A percentile compares a stretch with the other conserved stretches of the same genome.
Conservation (phyloP, 2,329 filamentous ascomycete genomes). For the Emmonsia crescens region DNA sequence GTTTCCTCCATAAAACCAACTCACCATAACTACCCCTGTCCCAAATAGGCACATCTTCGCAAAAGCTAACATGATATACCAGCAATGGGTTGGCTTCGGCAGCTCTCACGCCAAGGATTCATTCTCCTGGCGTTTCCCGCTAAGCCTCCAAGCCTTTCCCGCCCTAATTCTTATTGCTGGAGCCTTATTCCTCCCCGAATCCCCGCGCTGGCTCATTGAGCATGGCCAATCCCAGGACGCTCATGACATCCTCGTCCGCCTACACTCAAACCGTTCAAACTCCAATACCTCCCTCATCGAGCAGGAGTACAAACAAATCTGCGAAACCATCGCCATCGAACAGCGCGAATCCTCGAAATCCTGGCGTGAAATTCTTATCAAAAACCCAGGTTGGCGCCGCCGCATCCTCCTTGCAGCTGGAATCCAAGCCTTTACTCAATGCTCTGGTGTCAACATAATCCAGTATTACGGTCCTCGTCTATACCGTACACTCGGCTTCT, state of each 20-base stretch:
- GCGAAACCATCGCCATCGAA: slow-evolving; percentile 30
- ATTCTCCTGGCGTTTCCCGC: slow-evolving; percentile 28
- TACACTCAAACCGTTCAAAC: slow-evolving; percentile 21
- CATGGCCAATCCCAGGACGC: slow-evolving; percentile 27
- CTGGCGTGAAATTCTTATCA: slow-evolving; percentile 34
- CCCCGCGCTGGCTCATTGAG: slow-evolving; percentile 28
- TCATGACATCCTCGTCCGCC: slow-evolving; percentile 21
- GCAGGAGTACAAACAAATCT: slow-evolving; percentile 33
- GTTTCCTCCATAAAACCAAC: neutral
- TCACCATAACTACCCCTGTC: neutral
- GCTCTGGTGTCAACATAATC: slow-evolving; percentile 40
- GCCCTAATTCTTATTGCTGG: slow-evolving; percentile 27
- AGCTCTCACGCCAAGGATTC: slow-evolving; percentile 28
- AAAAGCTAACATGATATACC: neutral
- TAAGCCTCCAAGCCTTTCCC: slow-evolving; percentile 31
- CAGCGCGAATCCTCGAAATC: slow-evolving; percentile 26
- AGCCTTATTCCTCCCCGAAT: slow-evolving; percentile 26
- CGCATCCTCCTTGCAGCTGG: slow-evolving; percentile 39
- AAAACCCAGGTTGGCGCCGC: slow-evolving; percentile 35
- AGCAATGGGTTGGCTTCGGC: slow-evolving; percentile 39
- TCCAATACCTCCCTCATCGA: slow-evolving; percentile 20
- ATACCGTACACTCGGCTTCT: slow-evolving; percentile 36
- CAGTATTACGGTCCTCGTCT: slow-evolving; percentile 36
- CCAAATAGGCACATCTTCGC: neutral
- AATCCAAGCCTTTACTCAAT: slow-evolving; percentile 40